These are phyloP conservation scores for Neobulgaria alba DNA, from an alignment of 2,329 filamentous ascomycete genomes.

Conservation along the genomic window DNA sequence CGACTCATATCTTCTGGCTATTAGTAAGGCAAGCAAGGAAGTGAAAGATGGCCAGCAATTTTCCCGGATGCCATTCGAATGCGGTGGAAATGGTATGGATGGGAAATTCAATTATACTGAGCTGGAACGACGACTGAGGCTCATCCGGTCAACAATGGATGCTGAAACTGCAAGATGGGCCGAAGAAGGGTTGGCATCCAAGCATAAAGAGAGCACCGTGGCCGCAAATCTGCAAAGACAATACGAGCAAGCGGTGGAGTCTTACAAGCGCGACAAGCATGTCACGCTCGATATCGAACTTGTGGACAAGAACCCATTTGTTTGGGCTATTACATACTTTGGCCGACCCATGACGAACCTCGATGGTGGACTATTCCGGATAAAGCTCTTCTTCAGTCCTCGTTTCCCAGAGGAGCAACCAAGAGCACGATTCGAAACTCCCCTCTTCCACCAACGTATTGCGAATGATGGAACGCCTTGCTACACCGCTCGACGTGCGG, in stretches of 20 bases:
- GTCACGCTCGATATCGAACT: constrained; percentile 68
- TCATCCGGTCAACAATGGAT: constrained; percentile 62
- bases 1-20: constrained; percentile 69
- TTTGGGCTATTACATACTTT: constrained; percentile 84
- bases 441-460: constrained; percentile 82
- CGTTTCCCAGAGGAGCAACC: constrained; percentile 85
- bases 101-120: constrained; percentile 76
- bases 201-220: constrained; percentile 61
- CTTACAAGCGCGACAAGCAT: constrained; percentile 61
- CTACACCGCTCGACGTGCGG: constrained; percentile 63
- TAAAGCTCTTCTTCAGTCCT: constrained; percentile 72
- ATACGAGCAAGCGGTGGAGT: constrained; percentile 71
- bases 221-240: constrained; percentile 77
- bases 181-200: constrained; percentile 53
- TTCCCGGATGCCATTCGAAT: constrained; percentile 81
- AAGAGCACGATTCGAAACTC: constrained; percentile 69
- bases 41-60: constrained; percentile 59
- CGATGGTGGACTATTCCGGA: constrained; percentile 80
- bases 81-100: constrained; percentile 68
- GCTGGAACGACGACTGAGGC: constrained; percentile 58
- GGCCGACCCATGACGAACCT: constrained; percentile 88
- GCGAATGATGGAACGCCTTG: constrained; percentile 73
- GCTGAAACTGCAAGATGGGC: constrained; percentile 67
- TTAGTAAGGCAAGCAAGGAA: constrained; percentile 56
- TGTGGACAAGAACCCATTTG: constrained; percentile 75